Conservation (phyloP, 257 asterid species). For the Anisodus tanguticus region DNA sequence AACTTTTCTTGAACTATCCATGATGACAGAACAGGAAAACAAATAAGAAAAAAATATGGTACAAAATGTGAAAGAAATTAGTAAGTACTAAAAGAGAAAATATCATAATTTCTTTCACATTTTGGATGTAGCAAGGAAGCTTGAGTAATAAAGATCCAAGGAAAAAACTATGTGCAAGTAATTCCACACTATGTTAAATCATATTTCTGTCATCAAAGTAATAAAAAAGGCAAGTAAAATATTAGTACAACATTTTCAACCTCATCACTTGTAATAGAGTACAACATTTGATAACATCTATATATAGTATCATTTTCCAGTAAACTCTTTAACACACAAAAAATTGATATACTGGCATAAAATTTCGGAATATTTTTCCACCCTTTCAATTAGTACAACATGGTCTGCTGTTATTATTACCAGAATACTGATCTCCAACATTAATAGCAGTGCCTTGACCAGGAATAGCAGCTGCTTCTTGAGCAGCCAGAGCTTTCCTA, state of each 20-base stretch:
- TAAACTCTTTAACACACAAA: not conserved
- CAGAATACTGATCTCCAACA: constrained; percentile 43
- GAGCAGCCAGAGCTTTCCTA: constrained; percentile 53
- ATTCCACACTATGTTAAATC: constrained; percentile 7
- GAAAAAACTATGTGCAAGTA: not conserved
- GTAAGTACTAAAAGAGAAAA: no score
- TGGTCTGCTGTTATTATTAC: constrained; percentile 33
- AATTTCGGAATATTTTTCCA: not conserved
- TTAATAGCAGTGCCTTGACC: constrained; percentile 51
- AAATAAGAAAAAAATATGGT: no score
- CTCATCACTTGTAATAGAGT: not conserved
- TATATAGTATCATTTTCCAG: not conserved
- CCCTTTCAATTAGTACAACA: constrained; percentile 40
- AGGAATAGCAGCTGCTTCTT: constrained; percentile 51
- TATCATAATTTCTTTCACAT: no score
- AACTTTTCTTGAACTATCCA: no score
- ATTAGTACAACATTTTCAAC: not conserved
- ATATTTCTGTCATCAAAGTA: constrained; percentile 21
- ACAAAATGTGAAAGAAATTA: no score
- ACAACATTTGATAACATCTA: not conserved
- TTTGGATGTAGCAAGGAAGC: no score
- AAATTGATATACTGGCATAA: not conserved
- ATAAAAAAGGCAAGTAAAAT: not conserved
- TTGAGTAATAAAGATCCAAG: not conserved
- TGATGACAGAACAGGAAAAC: no score